These are phyloP conservation scores for Acer campestre DNA, from an alignment of 345 rosid genomes.

Conservation along the genomic window DNA sequence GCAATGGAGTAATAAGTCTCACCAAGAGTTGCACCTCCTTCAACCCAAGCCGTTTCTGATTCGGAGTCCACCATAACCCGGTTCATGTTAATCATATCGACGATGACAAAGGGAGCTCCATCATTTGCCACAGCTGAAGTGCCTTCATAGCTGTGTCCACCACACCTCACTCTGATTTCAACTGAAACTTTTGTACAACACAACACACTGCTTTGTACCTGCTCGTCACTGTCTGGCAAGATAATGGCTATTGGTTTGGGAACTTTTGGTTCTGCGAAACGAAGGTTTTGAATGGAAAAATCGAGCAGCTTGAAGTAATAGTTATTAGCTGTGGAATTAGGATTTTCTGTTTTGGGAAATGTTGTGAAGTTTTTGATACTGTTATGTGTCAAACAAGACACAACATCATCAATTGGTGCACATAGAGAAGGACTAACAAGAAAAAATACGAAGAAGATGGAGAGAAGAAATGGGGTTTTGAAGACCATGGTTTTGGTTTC, in stretches of 20 bases:
- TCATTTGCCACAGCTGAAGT: slow-evolving; percentile 42
- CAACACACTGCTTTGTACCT: slow-evolving; percentile 33
- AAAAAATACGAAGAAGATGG: not conserved
- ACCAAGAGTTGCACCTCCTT: slow-evolving; percentile 60
- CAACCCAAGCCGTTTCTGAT: slow-evolving; percentile 49
- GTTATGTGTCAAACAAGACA: slow-evolving; percentile 39
- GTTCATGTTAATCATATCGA: slow-evolving; percentile 54
- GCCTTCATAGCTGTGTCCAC: slow-evolving; percentile 67
- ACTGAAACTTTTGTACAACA: slow-evolving; percentile 33
- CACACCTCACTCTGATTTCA: slow-evolving; percentile 54
- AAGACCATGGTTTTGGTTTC: slow-evolving; percentile 1
- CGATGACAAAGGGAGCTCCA: slow-evolving; percentile 42
- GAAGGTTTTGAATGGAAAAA: slow-evolving; percentile 49
- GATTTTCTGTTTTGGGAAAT: slow-evolving; percentile 26
- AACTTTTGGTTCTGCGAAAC: slow-evolving; percentile 35
- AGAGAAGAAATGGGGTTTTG: not conserved
- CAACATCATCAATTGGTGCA: slow-evolving; percentile 23
- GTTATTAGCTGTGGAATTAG: slow-evolving; percentile 17
- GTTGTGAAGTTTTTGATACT: slow-evolving; percentile 48
- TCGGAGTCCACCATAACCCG: slow-evolving; percentile 32
- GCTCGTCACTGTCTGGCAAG: slow-evolving; percentile 36
- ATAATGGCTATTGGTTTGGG: slow-evolving; percentile 51
- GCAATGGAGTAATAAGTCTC: slow-evolving; percentile 49
- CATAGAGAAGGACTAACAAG: slow-evolving; percentile 1
- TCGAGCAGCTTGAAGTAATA: slow-evolving; percentile 46